Evolutionary conservation across 2,329 filamentous ascomycete genomes (phyloP), one percentile per base, ranked within the genome.

Genomic region (Alternaria sp.): DNA sequence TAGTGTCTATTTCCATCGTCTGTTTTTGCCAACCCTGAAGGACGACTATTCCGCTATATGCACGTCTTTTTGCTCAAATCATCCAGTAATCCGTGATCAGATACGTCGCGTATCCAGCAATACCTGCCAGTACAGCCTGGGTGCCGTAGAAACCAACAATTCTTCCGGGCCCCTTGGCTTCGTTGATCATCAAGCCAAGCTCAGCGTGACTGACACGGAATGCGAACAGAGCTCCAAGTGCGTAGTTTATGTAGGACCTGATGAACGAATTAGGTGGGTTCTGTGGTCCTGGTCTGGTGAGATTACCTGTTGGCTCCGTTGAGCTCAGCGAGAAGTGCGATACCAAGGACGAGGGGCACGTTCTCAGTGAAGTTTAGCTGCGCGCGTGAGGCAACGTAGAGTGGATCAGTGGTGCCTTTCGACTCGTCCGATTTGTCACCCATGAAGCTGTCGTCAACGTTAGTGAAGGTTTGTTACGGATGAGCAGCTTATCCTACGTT

Each of bases 281-380:
- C 36, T 13, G n/a, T 55, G 21, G 47, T 28, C 25, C 44, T 21
- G 13, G 23, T 15, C 28, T 17, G 15, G 19, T 5, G 21, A 28
- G 26, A 6, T 40, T 70, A 76, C 69, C 79, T 65, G 47, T 81
- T 75, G 7, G 76, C 82, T 15, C 82, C 82, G 59, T 83, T 84
- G n/a, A 83, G 62, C 68, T 84, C 83, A 21, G 80, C 82, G 13
- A 83, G 59, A n/a, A 78, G 67, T 4, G 79, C 74, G 13, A 83
- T 54, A 4, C 76, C 64, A 26, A 83, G 70, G 5, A 79, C 77
- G 9, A 83, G 57, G 1, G 82, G 81, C 15, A 83, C 80, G 58
- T 82, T 83, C 66, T 84, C 82, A 32, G 79, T 61, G 65, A 83
- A 84, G 58, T 83, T 84, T 28, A 71, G 64, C 58, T 83, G 80